Percentiles rank a stretch among this genome's conserved stretches.
These are phyloP conservation scores for Nepenthes mirabilis DNA, from an alignment of 148 eudicot genomes.

Conservation along the genomic window DNA sequence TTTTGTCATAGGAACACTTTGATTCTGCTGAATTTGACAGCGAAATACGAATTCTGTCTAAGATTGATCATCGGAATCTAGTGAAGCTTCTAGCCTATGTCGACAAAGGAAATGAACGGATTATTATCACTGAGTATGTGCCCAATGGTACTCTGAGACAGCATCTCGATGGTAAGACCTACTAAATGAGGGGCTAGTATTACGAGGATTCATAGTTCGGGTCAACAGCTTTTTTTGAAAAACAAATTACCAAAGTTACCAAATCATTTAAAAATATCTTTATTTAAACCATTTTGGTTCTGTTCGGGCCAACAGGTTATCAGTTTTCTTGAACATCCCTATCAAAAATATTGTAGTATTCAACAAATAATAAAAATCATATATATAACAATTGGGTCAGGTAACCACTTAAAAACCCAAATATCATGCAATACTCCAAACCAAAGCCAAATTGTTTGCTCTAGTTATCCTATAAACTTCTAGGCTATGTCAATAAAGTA, in stretches of 20 bases:
- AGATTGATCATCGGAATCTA: slow-evolving; percentile 79
- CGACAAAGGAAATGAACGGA: slow-evolving; percentile 77
- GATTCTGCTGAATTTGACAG: slow-evolving; percentile 66
- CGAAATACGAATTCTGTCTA: slow-evolving; percentile 83
- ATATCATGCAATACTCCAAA: no score
- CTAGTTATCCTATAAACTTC: slow-evolving; percentile 23
- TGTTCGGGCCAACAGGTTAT: no score
- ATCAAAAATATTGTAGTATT: no score
- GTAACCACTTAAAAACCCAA: no score
- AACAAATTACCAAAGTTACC: no score
- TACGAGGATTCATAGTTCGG: neutral
- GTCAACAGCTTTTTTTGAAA: no score
- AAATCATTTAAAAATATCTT: no score
- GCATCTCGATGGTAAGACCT: slow-evolving; percentile 85
- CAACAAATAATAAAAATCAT: no score
- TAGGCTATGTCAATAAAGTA: slow-evolving; percentile 83
- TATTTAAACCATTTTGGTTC: no score
- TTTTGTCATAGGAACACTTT: slow-evolving; percentile 51
- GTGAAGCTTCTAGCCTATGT: slow-evolving; percentile 85
- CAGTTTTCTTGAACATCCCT: no score
- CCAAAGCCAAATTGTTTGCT: no score
- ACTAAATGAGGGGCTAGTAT: neutral
- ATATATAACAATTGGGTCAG: no score
- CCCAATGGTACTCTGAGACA: slow-evolving; percentile 95
- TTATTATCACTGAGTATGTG: slow-evolving; percentile 82